A percentile compares a stretch with the other conserved stretches of the same genome.
These are phyloP conservation scores for Neurospora sp. DNA, from an alignment of 495 filamentous ascomycete species.

Conservation along the genomic window DNA sequence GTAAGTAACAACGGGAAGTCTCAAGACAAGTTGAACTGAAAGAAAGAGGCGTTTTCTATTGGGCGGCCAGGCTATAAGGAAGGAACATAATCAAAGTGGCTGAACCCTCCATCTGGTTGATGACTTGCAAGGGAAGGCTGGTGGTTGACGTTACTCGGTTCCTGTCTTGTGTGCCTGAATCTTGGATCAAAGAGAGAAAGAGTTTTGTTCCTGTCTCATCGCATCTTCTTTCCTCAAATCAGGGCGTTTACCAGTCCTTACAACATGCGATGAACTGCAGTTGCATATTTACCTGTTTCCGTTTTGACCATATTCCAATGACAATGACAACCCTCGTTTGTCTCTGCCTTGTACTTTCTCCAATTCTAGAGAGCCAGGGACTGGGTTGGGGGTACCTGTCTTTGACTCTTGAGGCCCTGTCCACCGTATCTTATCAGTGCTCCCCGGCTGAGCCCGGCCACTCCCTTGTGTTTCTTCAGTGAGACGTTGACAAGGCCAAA, in stretches of 20 bases:
- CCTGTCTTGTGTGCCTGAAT: not conserved
- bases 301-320: not conserved
- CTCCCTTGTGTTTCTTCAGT: no score
- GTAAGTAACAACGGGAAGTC: not conserved
- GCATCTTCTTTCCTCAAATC: not conserved
- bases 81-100: not conserved
- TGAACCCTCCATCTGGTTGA: not conserved
- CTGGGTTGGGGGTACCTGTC: not conserved
- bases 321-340: not conserved
- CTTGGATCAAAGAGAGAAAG: not conserved
- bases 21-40: not conserved
- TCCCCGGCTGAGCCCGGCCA: no score
- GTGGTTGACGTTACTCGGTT: not conserved
- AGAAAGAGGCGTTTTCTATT: not conserved
- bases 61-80: not conserved
- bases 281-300: not conserved
- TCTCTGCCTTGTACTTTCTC: not conserved
- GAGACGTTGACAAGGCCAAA: not conserved
- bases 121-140: not conserved
- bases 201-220: not conserved
- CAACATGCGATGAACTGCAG: not conserved
- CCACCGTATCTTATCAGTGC: not conserved
- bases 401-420: no score
- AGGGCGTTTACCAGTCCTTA: not conserved
- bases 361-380: not conserved